Percentiles rank a stretch among this genome's conserved stretches.
Conservation (phyloP, 2,329 filamentous ascomycete genomes). For the Ophiostoma angusticollis region DNA sequence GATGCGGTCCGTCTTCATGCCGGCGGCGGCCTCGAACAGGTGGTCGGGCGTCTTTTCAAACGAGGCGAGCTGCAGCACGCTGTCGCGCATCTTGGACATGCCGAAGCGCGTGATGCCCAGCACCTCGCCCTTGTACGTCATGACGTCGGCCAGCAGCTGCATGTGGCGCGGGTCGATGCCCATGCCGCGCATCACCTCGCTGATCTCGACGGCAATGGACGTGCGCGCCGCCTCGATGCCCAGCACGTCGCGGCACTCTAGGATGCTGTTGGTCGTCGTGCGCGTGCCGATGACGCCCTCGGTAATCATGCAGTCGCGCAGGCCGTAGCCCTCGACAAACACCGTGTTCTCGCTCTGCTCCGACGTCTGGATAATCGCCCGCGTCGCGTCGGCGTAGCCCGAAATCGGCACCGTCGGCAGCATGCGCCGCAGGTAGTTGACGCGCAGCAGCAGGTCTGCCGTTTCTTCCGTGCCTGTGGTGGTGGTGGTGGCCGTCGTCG, state of each 20-base stretch:
- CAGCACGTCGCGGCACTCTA: constrained; percentile 76
- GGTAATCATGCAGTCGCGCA: constrained; percentile 82
- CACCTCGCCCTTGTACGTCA: constrained; percentile 98
- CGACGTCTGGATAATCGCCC: constrained; percentile 79
- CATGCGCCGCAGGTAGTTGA: constrained; percentile 73
- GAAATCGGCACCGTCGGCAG: constrained; percentile 78
- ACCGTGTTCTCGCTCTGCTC: constrained; percentile 57
- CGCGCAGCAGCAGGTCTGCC: constrained; percentile 58
- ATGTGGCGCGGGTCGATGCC: constrained; percentile 95
- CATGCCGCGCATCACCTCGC: constrained; percentile 83
- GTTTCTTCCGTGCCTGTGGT: constrained; percentile 31
- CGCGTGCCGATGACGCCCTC: constrained; percentile 72
- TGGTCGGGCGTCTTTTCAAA: constrained; percentile 99
- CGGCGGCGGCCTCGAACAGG: constrained; percentile 83
- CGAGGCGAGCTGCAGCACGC: constrained; percentile 80
- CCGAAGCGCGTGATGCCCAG: constrained; percentile 94
- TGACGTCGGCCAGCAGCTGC: constrained; percentile 91
- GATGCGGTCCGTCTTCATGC: constrained; percentile 83
- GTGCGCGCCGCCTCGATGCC: constrained; percentile 88
- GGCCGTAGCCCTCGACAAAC: constrained; percentile 87
- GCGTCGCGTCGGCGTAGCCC: constrained; percentile 72
- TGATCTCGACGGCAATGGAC: constrained; percentile 83
- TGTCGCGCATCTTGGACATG: constrained; percentile 90
- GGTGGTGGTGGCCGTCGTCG: constrained; percentile 25
- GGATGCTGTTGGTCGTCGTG: constrained; percentile 71